Conservation (phyloP, 148 eudicot species). For the Vaccinium vitisidaea region DNA sequence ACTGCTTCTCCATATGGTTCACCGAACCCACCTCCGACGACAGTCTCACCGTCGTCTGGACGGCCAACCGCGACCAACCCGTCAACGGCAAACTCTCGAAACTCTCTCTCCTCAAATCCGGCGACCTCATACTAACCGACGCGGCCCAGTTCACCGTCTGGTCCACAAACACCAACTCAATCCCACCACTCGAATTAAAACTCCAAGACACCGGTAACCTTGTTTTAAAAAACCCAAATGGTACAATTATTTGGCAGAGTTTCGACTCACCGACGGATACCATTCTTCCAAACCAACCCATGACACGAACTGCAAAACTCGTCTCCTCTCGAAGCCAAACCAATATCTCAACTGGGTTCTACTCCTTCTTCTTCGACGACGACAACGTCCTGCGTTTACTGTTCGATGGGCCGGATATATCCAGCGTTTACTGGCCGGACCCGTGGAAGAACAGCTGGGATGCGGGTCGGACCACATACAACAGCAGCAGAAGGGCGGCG, state of each 20-base stretch:
- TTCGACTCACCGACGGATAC: conserved; percentile 49
- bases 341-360: conserved; percentile 41
- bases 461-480: conserved; percentile 18
- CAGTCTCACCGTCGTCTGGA: conserved; percentile 36
- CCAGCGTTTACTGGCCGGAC: conserved; percentile 43
- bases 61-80: conserved; percentile 49
- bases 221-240: conserved; percentile 14
- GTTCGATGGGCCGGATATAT: background rate
- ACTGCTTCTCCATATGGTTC: conserved; percentile 35
- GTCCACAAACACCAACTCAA: conserved; percentile 7
- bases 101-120: conserved; percentile 25
- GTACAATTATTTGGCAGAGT: conserved; percentile 38
- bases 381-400: conserved; percentile 30
- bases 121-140: conserved; percentile 35
- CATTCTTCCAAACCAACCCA: conserved; percentile 37
- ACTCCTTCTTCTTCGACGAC: conserved; percentile 35
- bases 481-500: conserved; percentile 26
- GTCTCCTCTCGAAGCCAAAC: conserved; percentile 35
- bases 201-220: conserved; percentile 29
- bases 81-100: conserved; percentile 37
- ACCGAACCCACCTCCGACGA: background rate
- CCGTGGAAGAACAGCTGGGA: conserved; percentile 17
- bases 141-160: conserved; percentile 21
- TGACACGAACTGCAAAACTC: conserved; percentile 23
- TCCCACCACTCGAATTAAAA: background rate